Percentiles rank a stretch among this genome's conserved stretches.
phyloP scores from a whole-genome alignment of 129 eudicot genomes.

The Solidago caesia region DNA sequence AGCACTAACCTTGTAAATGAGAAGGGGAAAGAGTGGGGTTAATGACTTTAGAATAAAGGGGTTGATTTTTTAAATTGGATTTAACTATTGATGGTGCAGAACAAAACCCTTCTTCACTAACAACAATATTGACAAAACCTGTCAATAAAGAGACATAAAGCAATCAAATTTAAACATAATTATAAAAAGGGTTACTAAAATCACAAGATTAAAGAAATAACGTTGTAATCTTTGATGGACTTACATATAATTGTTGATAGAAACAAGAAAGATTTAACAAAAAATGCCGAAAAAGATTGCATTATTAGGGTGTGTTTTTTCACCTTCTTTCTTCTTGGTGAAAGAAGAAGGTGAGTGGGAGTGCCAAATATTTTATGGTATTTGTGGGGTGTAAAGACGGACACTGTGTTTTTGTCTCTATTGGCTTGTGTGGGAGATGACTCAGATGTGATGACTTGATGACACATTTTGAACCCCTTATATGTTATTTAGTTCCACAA shows the following conservation, averaged over 20 bases:
- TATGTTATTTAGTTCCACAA: neutral
- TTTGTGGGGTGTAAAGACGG: constrained; percentile 13
- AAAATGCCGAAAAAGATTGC: constrained; percentile 41
- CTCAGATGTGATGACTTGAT: constrained; percentile 22
- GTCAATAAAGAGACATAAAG: constrained; percentile 15
- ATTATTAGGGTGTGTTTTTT: constrained; percentile 30
- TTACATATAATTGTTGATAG: constrained; percentile 43
- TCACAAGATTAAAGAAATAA: neutral
- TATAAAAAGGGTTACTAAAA: neutral
- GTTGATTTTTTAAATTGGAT: constrained; percentile 29
- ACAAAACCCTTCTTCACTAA: constrained; percentile 77
- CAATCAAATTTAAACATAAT: neutral
- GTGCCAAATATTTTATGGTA: constrained; percentile 11
- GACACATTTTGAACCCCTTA: neutral
- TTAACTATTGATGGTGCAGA: constrained; percentile 56
- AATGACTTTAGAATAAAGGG: constrained; percentile 76
- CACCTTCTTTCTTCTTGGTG: neutral
- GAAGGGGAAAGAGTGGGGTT: constrained; percentile 92
- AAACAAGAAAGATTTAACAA: constrained; percentile 37
- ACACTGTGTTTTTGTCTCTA: neutral
- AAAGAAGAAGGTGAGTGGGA: neutral
- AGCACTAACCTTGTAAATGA: constrained; percentile 72
- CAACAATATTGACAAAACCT: constrained; percentile 46
- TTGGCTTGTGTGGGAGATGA: constrained; percentile 39
- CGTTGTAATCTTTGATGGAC: neutral